phyloP scores from a whole-genome alignment of 2,329 filamentous ascomycete species.

The Aspergillus sp. region DNA sequence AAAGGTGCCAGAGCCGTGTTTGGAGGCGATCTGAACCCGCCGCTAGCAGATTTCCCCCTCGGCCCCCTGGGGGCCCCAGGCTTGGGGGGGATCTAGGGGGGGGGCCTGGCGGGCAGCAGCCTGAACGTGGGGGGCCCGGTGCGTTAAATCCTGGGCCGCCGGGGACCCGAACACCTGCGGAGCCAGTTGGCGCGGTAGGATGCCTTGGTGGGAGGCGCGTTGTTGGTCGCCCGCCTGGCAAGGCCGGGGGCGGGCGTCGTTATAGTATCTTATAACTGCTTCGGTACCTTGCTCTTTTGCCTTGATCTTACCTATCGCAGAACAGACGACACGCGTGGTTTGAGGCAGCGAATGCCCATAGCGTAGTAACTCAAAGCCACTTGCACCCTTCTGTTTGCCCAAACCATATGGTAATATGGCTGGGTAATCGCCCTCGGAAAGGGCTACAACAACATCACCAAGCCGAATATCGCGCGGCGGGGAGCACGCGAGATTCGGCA shows the following conservation, averaged over 20 bases:
- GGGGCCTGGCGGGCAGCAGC: too few relatives aligned
- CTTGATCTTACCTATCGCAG: constrained; percentile 20
- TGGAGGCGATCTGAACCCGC: too few relatives aligned
- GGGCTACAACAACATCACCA: constrained; percentile 39
- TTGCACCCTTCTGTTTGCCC: constrained; percentile 31
- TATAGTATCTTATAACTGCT: not conserved
- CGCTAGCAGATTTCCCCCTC: too few relatives aligned
- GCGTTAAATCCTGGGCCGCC: too few relatives aligned
- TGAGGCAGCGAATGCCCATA: constrained; percentile 24
- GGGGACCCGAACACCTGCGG: too few relatives aligned
- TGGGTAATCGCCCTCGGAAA: constrained; percentile 20
- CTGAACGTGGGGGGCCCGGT: too few relatives aligned
- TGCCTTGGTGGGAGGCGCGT: too few relatives aligned
- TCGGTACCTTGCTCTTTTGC: not conserved
- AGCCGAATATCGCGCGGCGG: constrained; percentile 38
- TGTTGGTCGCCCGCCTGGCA: too few relatives aligned
- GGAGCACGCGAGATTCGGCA: constrained; percentile 25
- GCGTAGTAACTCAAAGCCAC: constrained; percentile 26
- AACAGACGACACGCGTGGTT: constrained; percentile 33
- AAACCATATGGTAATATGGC: constrained; percentile 35
- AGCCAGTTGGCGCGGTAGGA: too few relatives aligned
- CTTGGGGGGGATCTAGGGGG: too few relatives aligned
- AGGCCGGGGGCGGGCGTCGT: not conserved
- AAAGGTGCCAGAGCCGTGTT: too few relatives aligned
- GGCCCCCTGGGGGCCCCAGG: too few relatives aligned